Evolutionary conservation across 768 basidiomycete genomes (phyloP).

Genomic region (Austroboletus festivus): DNA sequence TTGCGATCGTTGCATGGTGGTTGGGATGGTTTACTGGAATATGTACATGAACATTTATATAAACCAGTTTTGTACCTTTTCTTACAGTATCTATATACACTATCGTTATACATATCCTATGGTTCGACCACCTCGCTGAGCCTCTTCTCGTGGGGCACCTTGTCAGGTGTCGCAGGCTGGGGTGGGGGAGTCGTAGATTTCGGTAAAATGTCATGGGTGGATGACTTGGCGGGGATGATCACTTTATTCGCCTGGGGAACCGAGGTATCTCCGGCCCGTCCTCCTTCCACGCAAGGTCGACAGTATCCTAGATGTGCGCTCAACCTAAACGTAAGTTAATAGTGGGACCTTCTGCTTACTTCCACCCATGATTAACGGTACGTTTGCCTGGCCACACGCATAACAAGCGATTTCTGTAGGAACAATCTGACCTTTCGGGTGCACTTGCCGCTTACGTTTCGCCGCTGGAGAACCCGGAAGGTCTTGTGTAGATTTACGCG

Average conservation of each 20-base stretch:
- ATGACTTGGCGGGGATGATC: slow-evolving; percentile 1
- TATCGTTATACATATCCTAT: slow-evolving; percentile 11
- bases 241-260: slow-evolving; percentile 14
- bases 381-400: slow-evolving; percentile 62
- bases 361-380: slow-evolving; percentile 74
- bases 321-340: background rate
- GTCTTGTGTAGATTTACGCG: slow-evolving; percentile 31
- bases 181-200: background rate
- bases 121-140: background rate
- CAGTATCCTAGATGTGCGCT: slow-evolving; percentile 51
- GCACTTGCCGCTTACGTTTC: slow-evolving; percentile 43
- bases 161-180: background rate
- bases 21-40: slow-evolving; percentile 65
- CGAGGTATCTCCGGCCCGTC: slow-evolving; percentile 36
- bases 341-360: slow-evolving; percentile 43
- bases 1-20: slow-evolving; percentile 71
- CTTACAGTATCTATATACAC: slow-evolving; percentile 6
- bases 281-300: slow-evolving; percentile 61
- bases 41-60: slow-evolving; percentile 30
- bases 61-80: background rate
- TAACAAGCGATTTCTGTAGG: slow-evolving; percentile 52
- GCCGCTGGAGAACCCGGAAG: slow-evolving; percentile 18
- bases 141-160: background rate
- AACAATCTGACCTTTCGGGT: slow-evolving; percentile 31
- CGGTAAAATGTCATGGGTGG: background rate